These are phyloP conservation scores for Pseudomassariella vexata DNA, from an alignment of 2,329 filamentous ascomycete genomes.

Conservation along the genomic window DNA sequence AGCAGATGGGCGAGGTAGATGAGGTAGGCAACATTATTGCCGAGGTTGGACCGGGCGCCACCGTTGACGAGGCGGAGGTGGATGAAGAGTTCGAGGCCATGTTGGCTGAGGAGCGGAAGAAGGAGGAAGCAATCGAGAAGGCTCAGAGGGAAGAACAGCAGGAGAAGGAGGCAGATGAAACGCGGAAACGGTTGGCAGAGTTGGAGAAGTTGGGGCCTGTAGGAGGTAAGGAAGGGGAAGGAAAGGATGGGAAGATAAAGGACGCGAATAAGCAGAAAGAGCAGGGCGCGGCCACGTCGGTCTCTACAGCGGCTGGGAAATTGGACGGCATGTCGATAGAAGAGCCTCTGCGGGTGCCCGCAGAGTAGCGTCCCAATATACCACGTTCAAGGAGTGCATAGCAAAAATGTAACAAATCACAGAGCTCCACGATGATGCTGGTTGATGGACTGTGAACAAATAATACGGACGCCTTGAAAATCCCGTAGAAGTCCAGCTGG, in stretches of 20 bases:
- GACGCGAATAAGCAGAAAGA: conserved; percentile 33
- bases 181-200: conserved; percentile 42
- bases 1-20: conserved; percentile 76
- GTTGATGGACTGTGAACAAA: no score
- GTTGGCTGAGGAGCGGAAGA: conserved; percentile 52
- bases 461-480: no score
- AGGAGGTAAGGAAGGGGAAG: conserved; percentile 28
- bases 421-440: no score
- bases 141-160: conserved; percentile 38
- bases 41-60: conserved; percentile 44
- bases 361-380: no score
- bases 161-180: conserved; percentile 41
- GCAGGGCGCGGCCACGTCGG: conserved; percentile 17
- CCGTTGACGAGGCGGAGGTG: conserved; percentile 74
- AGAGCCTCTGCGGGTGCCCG: conserved; percentile 16
- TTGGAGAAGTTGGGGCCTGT: conserved; percentile 31
- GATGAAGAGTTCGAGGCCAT: conserved; percentile 82
- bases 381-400: no score
- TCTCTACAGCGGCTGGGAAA: conserved; percentile 24
- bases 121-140: conserved; percentile 39
- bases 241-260: conserved; percentile 14
- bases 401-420: no score
- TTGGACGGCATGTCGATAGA: conserved; percentile 33
- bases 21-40: conserved; percentile 75
- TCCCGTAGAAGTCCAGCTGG: no score